These are phyloP conservation scores for Paramyrothecium sp. DNA, from an alignment of 2,329 filamentous ascomycete genomes.

Conservation along the genomic window DNA sequence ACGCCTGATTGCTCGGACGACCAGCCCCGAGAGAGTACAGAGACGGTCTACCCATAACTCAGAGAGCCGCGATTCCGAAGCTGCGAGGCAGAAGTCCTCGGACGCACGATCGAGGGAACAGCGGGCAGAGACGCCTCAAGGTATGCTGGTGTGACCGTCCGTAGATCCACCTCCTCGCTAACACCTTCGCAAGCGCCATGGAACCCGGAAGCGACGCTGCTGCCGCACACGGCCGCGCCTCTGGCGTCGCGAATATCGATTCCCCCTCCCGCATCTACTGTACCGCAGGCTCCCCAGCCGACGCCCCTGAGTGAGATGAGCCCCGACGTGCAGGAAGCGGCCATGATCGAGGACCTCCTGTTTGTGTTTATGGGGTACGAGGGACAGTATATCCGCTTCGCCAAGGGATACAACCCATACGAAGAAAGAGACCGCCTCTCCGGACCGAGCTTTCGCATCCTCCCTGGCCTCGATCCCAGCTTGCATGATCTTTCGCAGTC, in stretches of 20 bases:
- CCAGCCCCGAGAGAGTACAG: conserved; percentile 58
- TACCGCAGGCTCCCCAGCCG: conserved; percentile 67
- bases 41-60: conserved; percentile 33
- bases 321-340: conserved; percentile 80
- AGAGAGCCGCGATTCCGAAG: conserved; percentile 36
- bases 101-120: conserved; percentile 44
- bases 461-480: conserved; percentile 85
- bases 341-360: conserved; percentile 84
- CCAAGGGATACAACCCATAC: conserved; percentile 75
- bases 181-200: conserved; percentile 50
- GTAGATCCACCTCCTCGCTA: conserved; percentile 7
- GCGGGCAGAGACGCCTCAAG: conserved; percentile 46
- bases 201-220: conserved; percentile 76
- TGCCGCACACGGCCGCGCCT: conserved; percentile 67
- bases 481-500: conserved; percentile 81
- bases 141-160: conserved; percentile 30
- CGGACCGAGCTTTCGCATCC: conserved; percentile 77
- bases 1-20: conserved; percentile 51
- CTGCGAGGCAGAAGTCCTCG: conserved; percentile 37
- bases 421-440: conserved; percentile 84
- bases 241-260: conserved; percentile 64
- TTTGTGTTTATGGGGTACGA: conserved; percentile 99
- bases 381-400: conserved; percentile 93
- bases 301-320: conserved; percentile 71
- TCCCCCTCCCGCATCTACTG: conserved; percentile 73